Evolutionary conservation across 768 basidiomycete genomes (phyloP), one percentile per base, ranked within the genome.

Genomic region (Pleurotus ostreatus): DNA sequence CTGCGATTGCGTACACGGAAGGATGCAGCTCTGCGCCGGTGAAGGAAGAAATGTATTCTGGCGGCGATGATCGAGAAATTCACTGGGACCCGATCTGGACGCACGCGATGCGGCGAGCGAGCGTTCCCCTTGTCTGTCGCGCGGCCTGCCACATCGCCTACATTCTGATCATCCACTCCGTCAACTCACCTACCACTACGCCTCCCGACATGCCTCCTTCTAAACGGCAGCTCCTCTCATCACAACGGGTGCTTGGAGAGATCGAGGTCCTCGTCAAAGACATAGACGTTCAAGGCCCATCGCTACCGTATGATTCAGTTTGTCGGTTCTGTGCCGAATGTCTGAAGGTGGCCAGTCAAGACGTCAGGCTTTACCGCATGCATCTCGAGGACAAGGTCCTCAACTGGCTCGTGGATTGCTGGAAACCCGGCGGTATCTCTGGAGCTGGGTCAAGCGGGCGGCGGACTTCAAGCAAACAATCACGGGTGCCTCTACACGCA

Each of bases 221-320:
- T 16, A 20, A 22, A 16, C 45, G 18, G 12, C 20, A 22, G 23
- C 54, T 46, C 43, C 72, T 91, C 20, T 75, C 81, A 3, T 70
- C 81, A 12, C 81, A 84, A 38, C 80, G 79, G 12, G 71, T 88
- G 45, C 74, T 90, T 12, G 63, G 71, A 2, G 93, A 95, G 66
- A 84, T 98, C 47, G 93, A 94, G 65, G 75, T 78, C 0, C 74
- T 98, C 46, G 80, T 85, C 1, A 87, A 86, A 59, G 92, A 96
- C 59, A 75, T 99, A 57, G 88, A 92, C 60, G 80, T 97, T 13
- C 96, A 98, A 70, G 95, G 94, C 0, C 94, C 95, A 2, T 73
- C 84, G 12, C 86, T 82, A 63, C 93, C 94, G 0, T 89, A 81
- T 63, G 97, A 99, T 65, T 85, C 95, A 1, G 92, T 96, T 39